Evolutionary conservation across 2,329 filamentous ascomycete genomes (phyloP), one percentile per base, ranked within the genome.

Genomic region (Bipolaris gigantea): DNA sequence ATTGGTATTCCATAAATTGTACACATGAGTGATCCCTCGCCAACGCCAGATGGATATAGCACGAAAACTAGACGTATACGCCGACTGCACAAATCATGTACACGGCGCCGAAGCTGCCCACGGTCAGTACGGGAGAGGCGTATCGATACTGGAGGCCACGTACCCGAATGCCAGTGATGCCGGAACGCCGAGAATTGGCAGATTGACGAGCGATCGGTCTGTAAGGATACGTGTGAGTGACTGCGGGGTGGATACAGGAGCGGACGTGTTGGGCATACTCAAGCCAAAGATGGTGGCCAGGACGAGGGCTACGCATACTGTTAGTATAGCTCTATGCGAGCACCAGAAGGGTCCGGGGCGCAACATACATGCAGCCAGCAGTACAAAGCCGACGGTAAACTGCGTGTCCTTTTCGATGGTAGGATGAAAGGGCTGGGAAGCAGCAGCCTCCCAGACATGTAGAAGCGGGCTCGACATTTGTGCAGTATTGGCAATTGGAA

Each of bases 1-100:
- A 74, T 72, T 69, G 64, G 64, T 74, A 73, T 71, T 66, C 69
- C 64, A 64, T 72, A 73, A 61, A 74, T 65, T 73, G 74, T 67
- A 69, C 62, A 69, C 57, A 50, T 42, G 54, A 32, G 46, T 58
- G 60, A 56, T 42, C 56, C 21, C 18, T 42, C 16, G 60, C 64
- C 55, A 71, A 70, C 66, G 68, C 66, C 66, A 59, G 59, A 53
- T 55, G 55, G 61, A 59, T 48, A 57, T 49, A 57, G 42, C 57
- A 61, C 57, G 56, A 57, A 64, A 66, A 64, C 78, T 85, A 99
- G 76, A 99, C 91, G 86, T 99, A 97, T 73, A 99, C 94, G 75
- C 94, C 94, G 74, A 94, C 94, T 56, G 92, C 94, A 78, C 94
- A 99, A 79, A 99, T 97, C 89, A 97, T 96, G 79, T 94, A 97